Base-by-base conservation (phyloP, 768 basidiomycete genomes). In the Cystobasidium ongulense region DNA sequence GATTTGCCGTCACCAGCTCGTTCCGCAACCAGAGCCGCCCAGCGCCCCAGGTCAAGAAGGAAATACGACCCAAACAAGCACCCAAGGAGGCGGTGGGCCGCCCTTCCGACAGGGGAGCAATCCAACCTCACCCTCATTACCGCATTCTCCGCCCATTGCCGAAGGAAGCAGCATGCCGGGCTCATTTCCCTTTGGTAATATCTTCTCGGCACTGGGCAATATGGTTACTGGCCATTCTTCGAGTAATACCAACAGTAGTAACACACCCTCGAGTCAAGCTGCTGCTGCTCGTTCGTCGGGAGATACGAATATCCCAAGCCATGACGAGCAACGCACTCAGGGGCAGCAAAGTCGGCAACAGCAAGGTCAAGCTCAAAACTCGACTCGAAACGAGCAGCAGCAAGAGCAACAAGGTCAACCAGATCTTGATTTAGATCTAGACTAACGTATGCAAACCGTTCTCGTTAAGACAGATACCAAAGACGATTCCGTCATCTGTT, bases 1-100 rank as follows among this genome's bases (percentile, higher is more conserved):
- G 5, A 35, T 71, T 7, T 71, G 68, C 38, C 68, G 68, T 13
- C 31, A 71, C 29, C 68, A 71, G 35, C 53, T 71, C 1, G 68
- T 71, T 1, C 50, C 52, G 13, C 68, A 71, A 53, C 68, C 68
- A 35, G 68, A 71, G 27, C 68, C 68, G 15, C 68, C 68, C 1
- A 10, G 68, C 13, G 54, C 52, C 2, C 68, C 68, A 21, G 54
- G 63, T 4, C 63, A 64, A 41, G 63, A 27, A 39, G 38, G 27
- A 17, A 13, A 59, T 59, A 10, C 11, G 29, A 21, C 25, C 27
- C 50, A 67, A 50, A 64, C 36, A 38, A 64, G 39, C 65, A 46
- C 25, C 29, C 39, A 39, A 46, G 46, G 50, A 7, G 21, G 38
- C 17, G 25, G n/a, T 27, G 21, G 17, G 7, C 50, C 17, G 21